Conservation (phyloP, 2,329 filamentous ascomycete genomes). For the Fusarium xylarioides region DNA sequence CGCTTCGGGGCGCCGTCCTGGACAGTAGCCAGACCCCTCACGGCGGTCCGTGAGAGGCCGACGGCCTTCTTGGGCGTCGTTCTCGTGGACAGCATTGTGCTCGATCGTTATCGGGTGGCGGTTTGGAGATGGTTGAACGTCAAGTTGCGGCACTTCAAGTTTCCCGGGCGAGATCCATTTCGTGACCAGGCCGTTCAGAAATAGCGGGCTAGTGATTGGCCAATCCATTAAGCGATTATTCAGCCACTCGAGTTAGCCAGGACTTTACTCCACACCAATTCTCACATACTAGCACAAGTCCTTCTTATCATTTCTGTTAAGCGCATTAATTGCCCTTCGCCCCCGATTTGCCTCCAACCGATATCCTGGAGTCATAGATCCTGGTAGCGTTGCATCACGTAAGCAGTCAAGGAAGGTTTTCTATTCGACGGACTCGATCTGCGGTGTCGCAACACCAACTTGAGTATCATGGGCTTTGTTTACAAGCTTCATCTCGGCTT, state of each 20-base stretch:
- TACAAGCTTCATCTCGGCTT: constrained; percentile 12
- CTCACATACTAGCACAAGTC: neutral
- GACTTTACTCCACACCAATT: constrained; percentile 20
- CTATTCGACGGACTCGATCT: constrained; percentile 21
- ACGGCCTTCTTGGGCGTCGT: constrained; percentile 52
- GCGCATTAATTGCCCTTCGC: constrained; percentile 1
- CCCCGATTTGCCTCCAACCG: constrained; percentile 14
- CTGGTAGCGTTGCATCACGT: constrained; percentile 21
- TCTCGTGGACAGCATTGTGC: constrained; percentile 57
- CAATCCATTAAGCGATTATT: constrained; percentile 48
- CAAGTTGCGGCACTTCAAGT: constrained; percentile 51
- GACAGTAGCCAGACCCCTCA: constrained; percentile 82
- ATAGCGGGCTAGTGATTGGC: constrained; percentile 53
- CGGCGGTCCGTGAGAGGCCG: constrained; percentile 55
- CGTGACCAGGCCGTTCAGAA: constrained; percentile 47
- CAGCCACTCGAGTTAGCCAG: constrained; percentile 44
- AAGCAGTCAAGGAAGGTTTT: constrained; percentile 15
- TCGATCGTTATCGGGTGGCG: constrained; percentile 46
- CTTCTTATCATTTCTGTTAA: constrained; percentile 35
- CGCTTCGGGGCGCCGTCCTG: constrained; percentile 76
- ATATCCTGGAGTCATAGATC: constrained; percentile 42
- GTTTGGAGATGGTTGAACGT: constrained; percentile 44
- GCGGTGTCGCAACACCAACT: constrained; percentile 28
- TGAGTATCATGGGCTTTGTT: constrained; percentile 1
- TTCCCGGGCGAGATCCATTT: constrained; percentile 45